Percentiles rank a stretch among this genome's conserved stretches.
Evolutionary conservation across 345 rosid genomes (phyloP).

Genomic region (Salix exigua): DNA sequence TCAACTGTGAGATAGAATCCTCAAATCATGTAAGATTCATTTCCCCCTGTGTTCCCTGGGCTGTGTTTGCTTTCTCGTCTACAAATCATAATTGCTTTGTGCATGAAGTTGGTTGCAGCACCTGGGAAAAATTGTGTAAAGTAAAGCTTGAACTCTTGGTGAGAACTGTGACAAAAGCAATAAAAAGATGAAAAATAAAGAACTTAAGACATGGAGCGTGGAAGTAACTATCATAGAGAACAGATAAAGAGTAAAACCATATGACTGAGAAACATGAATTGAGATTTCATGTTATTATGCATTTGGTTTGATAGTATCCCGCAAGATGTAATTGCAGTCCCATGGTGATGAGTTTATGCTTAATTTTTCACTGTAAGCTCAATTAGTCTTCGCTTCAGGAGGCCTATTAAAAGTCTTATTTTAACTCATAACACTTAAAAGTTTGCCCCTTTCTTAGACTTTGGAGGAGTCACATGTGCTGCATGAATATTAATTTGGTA

Average conservation of each 20-base stretch:
- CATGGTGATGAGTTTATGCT: neutral
- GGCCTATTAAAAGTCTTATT: neutral
- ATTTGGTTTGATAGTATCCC: neutral
- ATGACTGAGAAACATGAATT: neutral
- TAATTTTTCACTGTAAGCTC: neutral
- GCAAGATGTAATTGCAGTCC: neutral
- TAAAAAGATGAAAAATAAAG: neutral
- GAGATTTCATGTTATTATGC: neutral
- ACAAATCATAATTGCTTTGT: neutral
- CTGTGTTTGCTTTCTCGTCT: neutral
- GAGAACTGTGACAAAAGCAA: neutral
- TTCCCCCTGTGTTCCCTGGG: neutral
- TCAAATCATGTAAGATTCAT: slow-evolving; percentile 1
- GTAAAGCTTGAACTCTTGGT: neutral
- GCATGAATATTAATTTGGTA: neutral
- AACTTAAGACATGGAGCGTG: neutral
- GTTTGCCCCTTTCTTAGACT: neutral
- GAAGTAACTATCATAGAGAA: neutral
- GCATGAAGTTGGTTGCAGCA: neutral
- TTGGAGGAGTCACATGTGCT: neutral
- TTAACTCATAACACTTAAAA: neutral
- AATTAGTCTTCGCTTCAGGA: neutral
- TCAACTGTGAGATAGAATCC: slow-evolving; percentile 3
- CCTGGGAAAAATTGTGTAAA: neutral
- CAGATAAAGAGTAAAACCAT: neutral